phyloP scores from a whole-genome alignment of 1,284 basidiomycete genomes.

The Fomitopsis pinicola region DNA sequence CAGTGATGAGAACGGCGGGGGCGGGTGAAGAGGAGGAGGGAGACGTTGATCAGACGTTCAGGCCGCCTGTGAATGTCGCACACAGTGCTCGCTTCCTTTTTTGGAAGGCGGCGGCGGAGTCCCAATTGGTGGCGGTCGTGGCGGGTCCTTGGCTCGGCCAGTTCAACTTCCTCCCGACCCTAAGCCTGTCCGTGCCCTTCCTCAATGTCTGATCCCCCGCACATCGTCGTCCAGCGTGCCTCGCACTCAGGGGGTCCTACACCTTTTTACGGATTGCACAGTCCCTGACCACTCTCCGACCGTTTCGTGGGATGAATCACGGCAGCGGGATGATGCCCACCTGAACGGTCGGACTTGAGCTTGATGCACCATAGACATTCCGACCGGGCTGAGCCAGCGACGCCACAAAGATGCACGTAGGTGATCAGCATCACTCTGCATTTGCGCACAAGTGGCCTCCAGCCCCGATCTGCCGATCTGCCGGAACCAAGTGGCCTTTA shows the following conservation, averaged over 20 bases:
- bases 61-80: background rate
- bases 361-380: background rate
- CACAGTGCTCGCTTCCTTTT: background rate
- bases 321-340: background rate
- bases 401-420: background rate
- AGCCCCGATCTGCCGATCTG: background rate
- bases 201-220: background rate
- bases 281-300: background rate
- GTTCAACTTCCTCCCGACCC: background rate
- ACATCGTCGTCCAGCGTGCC: background rate
- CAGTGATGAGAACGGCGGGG: background rate
- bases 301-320: slow-evolving; percentile 1
- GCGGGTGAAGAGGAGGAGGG: background rate
- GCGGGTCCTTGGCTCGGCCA: background rate
- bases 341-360: background rate
- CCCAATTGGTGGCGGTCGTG: background rate
- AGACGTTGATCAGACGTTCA: slow-evolving; percentile 1
- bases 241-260: background rate
- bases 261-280: background rate
- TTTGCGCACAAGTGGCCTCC: background rate
- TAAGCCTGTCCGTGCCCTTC: too few relatives aligned
- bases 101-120: slow-evolving; percentile 1
- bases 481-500: background rate
- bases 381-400: background rate
- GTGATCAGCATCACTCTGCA: background rate